Base-by-base conservation (phyloP, 2,329 filamentous ascomycete species). In the Ophiosphaerella narmari region DNA sequence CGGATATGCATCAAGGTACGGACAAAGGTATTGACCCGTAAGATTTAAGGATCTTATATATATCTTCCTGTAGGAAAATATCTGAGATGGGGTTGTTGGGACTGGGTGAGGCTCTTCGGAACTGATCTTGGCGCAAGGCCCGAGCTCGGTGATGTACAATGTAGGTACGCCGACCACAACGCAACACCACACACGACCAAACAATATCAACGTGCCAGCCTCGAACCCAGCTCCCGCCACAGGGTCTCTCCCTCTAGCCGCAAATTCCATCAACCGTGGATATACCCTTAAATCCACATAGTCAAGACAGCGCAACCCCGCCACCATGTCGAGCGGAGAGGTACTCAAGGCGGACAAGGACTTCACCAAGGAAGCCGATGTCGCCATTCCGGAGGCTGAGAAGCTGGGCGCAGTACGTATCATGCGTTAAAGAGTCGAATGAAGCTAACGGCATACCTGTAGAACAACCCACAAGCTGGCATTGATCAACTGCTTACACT, bases 301-400 rank as follows among this genome's bases (percentile, higher is more conserved):
- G 24, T 40, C 40, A 45, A 43, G 31, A 45, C 54, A 60, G 40
- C 37, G 50, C 50, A 43, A 54, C 61, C 59, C 62, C 64, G 63
- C 63, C 69, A 72, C 66, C 47, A 96, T 96, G 91, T 89, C 91
- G 69, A 89, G 91, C 77, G 86, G 86, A 76, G 77, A 83, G 70
- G 77, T 86, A 65, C 74, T 94, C 76, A 96, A 95, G 85, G 90
- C 93, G 71, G 94, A 99, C 82, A 97, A 96, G 88, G 94, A 99
- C 86, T 97, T 90, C 85, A 88, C 90, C 72, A 96, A 96, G 80
- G 92, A 97, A 78, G 91, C 90, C 70, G 92, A 97, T 81, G 86
- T 88, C 78, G 85, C 90, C 77, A 86, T 99, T 64, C 89, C 91
- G 42, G 91, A 97, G 77, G 91, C 91, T 52, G 86, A 97, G 81